Conservation (phyloP, 495 filamentous ascomycete species). For the Talaromyces trachyspermus region DNA sequence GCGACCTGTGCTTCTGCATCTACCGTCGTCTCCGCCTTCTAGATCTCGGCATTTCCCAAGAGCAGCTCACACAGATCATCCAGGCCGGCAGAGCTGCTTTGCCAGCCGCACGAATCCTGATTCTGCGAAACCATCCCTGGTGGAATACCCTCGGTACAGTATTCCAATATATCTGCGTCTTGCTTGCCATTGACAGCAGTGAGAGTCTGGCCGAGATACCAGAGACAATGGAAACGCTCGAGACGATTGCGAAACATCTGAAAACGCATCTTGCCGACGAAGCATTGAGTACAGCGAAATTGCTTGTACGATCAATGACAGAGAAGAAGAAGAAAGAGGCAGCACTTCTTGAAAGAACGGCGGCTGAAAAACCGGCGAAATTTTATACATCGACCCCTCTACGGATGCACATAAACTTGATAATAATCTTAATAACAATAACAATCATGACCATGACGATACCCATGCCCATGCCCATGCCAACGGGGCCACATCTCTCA, state of each 20-base stretch:
- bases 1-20: conserved; percentile 31
- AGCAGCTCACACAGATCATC: conserved; percentile 16
- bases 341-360: conserved; percentile 12
- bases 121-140: conserved; percentile 25
- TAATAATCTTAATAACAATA: not conserved
- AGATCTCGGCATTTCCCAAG: conserved; percentile 15
- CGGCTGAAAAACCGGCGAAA: not conserved
- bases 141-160: conserved; percentile 34
- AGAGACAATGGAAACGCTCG: conserved; percentile 29
- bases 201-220: conserved; percentile 24
- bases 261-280: conserved; percentile 31
- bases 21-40: conserved; percentile 31
- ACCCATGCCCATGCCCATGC: too few species aligned
- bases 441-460: too few species aligned
- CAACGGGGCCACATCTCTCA: too few species aligned
- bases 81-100: conserved; percentile 11
- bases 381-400: not conserved
- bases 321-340: conserved; percentile 20
- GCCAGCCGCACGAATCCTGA: conserved; percentile 22
- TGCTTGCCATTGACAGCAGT: conserved; percentile 32
- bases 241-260: conserved; percentile 21
- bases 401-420: not conserved
- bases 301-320: conserved; percentile 20
- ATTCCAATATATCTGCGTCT: conserved; percentile 37
- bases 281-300: conserved; percentile 29